Percentiles rank a stretch among this genome's conserved stretches.
Conservation (phyloP, 2,329 filamentous ascomycete genomes). For the Penicillium sp. region DNA sequence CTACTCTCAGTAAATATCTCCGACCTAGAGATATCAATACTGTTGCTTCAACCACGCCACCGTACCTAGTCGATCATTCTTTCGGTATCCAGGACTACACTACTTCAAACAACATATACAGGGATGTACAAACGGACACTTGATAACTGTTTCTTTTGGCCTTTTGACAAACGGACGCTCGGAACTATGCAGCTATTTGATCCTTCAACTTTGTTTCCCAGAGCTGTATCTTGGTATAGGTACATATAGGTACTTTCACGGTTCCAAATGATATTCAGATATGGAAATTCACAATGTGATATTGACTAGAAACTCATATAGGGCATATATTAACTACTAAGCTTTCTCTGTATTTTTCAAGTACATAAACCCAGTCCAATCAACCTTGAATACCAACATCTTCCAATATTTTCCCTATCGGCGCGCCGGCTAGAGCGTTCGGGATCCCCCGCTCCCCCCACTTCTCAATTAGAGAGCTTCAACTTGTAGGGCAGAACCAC, state of each 20-base stretch:
- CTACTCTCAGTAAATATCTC: not conserved
- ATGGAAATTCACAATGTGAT: not conserved
- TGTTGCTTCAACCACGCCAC: not conserved
- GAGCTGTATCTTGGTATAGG: not conserved
- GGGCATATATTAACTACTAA: not conserved
- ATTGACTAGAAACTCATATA: not conserved
- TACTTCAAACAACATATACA: not conserved
- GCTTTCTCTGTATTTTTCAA: not conserved
- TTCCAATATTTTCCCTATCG: not conserved
- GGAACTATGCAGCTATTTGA: not conserved
- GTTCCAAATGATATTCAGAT: not conserved
- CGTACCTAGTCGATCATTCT: not conserved
- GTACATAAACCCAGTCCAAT: not conserved
- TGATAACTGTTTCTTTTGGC: not conserved
- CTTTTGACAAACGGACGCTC: not conserved
- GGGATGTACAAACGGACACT: not conserved
- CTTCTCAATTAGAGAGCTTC: slow-evolving; percentile 23
- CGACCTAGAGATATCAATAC: not conserved
- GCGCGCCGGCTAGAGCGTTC: not conserved
- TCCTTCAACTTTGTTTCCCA: not conserved
- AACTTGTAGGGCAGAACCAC: slow-evolving; percentile 5
- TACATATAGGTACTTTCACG: not conserved
- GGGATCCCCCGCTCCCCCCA: slow-evolving; percentile 29
- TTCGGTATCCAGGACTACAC: slow-evolving; percentile 1
- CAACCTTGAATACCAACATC: not conserved